Evolutionary conservation across 2,329 filamentous ascomycete species (phyloP), one percentile per base, ranked within the genome.

Genomic region (Aaosphaeria arxii): DNA sequence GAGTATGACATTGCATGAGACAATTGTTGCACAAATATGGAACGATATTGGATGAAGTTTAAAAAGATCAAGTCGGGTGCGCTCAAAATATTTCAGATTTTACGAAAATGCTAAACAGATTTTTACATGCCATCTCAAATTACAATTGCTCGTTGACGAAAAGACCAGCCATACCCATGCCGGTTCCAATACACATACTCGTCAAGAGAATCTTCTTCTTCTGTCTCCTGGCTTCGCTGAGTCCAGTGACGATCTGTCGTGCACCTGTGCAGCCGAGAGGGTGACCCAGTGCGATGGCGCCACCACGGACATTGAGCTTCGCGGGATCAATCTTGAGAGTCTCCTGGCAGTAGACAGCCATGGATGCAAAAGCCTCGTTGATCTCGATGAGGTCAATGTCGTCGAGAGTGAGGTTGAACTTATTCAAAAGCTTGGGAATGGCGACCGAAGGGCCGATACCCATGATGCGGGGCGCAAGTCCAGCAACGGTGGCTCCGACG

Each of bases 321-420:
- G 79, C 71, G 71, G 80, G 82, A 66, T 88, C 85, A 44, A 92
- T 75, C 56, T 82, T 82, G 44, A 94, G 79, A 56, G 68, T 74
- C 49, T 77, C 70, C 4, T 88, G 75, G 74, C 91, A 96, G 81
- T 96, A 97, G 30, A 96, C 91, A 1, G 90, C 91, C 94, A 97
- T 97, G 45, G 88, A 94, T 24, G 91, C 92, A 64, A 99, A 99
- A 1, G 94, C 94, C 80, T 99, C 94, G 77, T 99, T 99, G 67
- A 99, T 75, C 80, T 97, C 94, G 59, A 92, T 79, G 33, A 97
- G 81, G 66, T 99, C 94, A 53, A 94, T 82, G 61, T 97, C 94
- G 50, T 86, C 82, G 46, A 95, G 77, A 28, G 80, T 82, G 52
- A 99, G 74, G 72, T 87, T 84, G 80, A 87, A 85, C 75, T 94